Evolutionary conservation across 352 stramenopile species (phyloP).

Genomic region (Saprolegnia diclina): DNA sequence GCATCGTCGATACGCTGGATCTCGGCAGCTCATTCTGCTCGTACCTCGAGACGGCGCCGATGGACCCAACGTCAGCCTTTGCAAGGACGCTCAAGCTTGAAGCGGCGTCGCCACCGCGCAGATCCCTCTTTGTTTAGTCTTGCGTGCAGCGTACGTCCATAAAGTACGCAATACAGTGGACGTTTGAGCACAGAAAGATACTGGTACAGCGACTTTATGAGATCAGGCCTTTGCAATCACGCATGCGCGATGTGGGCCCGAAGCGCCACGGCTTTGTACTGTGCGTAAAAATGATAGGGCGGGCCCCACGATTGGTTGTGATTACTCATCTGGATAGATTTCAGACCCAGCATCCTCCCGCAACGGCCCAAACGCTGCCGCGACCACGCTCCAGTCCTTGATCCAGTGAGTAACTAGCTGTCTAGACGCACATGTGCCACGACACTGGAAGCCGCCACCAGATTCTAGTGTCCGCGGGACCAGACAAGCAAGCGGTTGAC

Average conservation of each 20-base stretch:
- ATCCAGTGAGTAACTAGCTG: neutral
- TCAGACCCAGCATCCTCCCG: neutral
- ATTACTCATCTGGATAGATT: conserved; percentile 11
- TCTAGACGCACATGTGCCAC: neutral
- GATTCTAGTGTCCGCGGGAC: neutral
- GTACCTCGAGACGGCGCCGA: neutral
- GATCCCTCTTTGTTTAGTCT: neutral
- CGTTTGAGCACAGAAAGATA: too few relatives aligned
- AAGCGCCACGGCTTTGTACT: too few relatives aligned
- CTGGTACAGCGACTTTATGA: too few relatives aligned
- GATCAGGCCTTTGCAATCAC: too few relatives aligned
- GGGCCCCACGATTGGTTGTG: neutral
- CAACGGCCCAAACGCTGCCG: neutral
- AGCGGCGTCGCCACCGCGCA: too few relatives aligned
- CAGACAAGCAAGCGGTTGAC: conserved; percentile 3
- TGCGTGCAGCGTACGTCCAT: too few relatives aligned
- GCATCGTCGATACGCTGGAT: neutral
- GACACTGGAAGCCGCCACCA: neutral
- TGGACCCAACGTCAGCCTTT: neutral
- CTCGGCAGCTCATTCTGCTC: neutral
- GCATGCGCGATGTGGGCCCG: too few relatives aligned
- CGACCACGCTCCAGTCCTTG: neutral
- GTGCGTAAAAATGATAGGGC: neutral
- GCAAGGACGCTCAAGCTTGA: neutral
- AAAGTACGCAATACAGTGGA: too few relatives aligned